phyloP scores from a whole-genome alignment of 345 rosid species.

The Sisymbrium altissimum region DNA sequence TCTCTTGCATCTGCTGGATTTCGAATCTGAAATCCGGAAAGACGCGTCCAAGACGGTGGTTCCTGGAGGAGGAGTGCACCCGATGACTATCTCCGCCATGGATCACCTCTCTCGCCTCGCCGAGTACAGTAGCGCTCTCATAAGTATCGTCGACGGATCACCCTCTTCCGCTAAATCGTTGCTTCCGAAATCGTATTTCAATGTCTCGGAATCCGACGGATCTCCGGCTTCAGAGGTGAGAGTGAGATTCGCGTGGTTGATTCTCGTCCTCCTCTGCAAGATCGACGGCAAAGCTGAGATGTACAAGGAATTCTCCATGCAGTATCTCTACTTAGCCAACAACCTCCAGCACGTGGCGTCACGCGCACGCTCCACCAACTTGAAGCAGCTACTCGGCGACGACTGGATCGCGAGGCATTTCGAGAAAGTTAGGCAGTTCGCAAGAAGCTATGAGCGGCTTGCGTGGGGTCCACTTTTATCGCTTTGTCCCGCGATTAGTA shows the following conservation, averaged over 20 bases:
- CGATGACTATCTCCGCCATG: slow-evolving; percentile 50
- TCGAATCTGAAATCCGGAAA: slow-evolving; percentile 50
- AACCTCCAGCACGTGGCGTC: slow-evolving; percentile 53
- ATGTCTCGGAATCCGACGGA: slow-evolving; percentile 7
- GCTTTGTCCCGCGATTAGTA: slow-evolving; percentile 39
- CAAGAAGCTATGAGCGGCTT: slow-evolving; percentile 49
- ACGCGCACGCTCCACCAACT: slow-evolving; percentile 48
- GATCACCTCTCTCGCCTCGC: slow-evolving; percentile 50
- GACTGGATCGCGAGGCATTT: slow-evolving; percentile 56
- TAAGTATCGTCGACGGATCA: slow-evolving; percentile 39
- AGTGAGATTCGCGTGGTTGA: slow-evolving; percentile 50
- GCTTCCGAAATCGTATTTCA: slow-evolving; percentile 45
- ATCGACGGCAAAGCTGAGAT: slow-evolving; percentile 60
- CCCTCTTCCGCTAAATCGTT: slow-evolving; percentile 33
- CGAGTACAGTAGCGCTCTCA: slow-evolving; percentile 47
- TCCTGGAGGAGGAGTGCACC: slow-evolving; percentile 54
- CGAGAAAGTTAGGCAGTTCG: slow-evolving; percentile 48
- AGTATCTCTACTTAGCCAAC: slow-evolving; percentile 70
- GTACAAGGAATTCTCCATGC: slow-evolving; percentile 48
- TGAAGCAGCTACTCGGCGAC: slow-evolving; percentile 49
- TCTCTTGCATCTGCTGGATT: slow-evolving; percentile 35
- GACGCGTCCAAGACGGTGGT: slow-evolving; percentile 43
- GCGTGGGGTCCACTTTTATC: slow-evolving; percentile 49
- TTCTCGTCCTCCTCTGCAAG: slow-evolving; percentile 60
- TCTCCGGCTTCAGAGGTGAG: slow-evolving; percentile 36